Percentiles rank a stretch among this genome's conserved stretches.
These are phyloP conservation scores for Claviceps pazoutovae DNA, from an alignment of 2,329 filamentous ascomycete species.

Conservation along the genomic window DNA sequence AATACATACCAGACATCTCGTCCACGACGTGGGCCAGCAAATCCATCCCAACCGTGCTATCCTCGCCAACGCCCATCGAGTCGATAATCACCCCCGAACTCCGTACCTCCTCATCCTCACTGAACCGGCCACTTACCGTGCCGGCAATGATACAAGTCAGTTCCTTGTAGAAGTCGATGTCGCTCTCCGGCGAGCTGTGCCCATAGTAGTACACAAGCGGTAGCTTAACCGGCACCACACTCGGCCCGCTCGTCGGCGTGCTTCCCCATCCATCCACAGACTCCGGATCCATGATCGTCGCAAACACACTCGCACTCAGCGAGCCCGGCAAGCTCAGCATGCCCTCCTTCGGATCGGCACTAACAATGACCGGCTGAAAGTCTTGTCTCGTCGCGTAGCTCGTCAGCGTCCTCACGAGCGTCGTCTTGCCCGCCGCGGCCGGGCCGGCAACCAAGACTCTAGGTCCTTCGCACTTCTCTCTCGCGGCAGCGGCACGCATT, in stretches of 20 bases:
- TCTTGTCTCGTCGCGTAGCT: slow-evolving; percentile 65
- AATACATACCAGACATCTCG: slow-evolving; percentile 34
- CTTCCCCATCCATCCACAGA: slow-evolving; percentile 75
- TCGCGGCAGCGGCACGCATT: slow-evolving; percentile 47
- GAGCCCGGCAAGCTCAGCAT: slow-evolving; percentile 68
- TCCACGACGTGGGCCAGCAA: slow-evolving; percentile 61
- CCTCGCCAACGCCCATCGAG: slow-evolving; percentile 55
- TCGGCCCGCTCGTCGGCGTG: slow-evolving; percentile 82
- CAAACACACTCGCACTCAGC: slow-evolving; percentile 74
- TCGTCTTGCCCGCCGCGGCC: slow-evolving; percentile 70
- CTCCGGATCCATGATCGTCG: slow-evolving; percentile 70
- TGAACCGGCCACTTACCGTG: slow-evolving; percentile 61
- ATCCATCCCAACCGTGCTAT: slow-evolving; percentile 56
- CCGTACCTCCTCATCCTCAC: slow-evolving; percentile 59
- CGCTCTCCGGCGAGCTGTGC: slow-evolving; percentile 56
- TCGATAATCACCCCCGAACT: slow-evolving; percentile 75
- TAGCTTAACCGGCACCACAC: slow-evolving; percentile 76
- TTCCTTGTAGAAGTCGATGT: slow-evolving; percentile 56
- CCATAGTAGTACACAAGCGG: slow-evolving; percentile 88
- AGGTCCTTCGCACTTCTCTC: slow-evolving; percentile 44
- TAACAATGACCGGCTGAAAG: slow-evolving; percentile 67
- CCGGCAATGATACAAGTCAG: slow-evolving; percentile 65
- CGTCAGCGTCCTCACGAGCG: slow-evolving; percentile 60
- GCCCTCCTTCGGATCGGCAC: slow-evolving; percentile 70
- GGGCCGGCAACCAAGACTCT: slow-evolving; percentile 75